Evolutionary conservation across 73 alveolate genomes (phyloP).

Genomic region (Paramecium biaurelia): DNA sequence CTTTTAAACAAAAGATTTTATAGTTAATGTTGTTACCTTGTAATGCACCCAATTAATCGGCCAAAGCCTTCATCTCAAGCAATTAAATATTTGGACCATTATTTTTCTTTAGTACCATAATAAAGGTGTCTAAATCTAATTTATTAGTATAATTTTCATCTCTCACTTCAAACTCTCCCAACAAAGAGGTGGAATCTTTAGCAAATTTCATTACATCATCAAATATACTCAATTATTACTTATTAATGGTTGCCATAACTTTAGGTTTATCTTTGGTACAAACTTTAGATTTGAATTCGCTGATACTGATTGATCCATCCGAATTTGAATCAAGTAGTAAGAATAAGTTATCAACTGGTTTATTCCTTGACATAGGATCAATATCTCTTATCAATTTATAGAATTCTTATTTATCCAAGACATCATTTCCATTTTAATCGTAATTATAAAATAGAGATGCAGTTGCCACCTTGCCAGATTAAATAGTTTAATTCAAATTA

Average conservation of each 20-base stretch:
- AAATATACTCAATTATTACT: not conserved
- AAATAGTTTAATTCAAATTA: not conserved
- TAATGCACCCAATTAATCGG: not conserved
- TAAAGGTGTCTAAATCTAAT: not conserved
- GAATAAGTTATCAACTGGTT: not conserved
- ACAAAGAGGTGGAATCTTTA: not conserved
- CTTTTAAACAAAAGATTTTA: not conserved
- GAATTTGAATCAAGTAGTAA: not conserved
- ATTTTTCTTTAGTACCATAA: not conserved
- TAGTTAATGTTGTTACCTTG: not conserved
- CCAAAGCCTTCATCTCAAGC: not conserved
- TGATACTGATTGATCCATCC: not conserved
- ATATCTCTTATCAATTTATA: not conserved
- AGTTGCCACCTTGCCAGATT: not conserved
- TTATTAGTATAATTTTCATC: not conserved
- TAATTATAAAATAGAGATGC: not conserved
- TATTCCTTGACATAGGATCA: not conserved
- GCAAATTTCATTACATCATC: conserved; percentile 25
- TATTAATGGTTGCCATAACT: not conserved
- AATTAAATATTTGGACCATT: not conserved
- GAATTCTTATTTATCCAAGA: not conserved
- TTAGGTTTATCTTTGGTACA: conserved; percentile 6
- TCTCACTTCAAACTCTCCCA: not conserved
- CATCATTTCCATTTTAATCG: conserved; percentile 22
- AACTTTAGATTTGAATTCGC: conserved; percentile 27